Conservation (phyloP, 345 rosid species). For the Cardiospermum halicacabum region DNA sequence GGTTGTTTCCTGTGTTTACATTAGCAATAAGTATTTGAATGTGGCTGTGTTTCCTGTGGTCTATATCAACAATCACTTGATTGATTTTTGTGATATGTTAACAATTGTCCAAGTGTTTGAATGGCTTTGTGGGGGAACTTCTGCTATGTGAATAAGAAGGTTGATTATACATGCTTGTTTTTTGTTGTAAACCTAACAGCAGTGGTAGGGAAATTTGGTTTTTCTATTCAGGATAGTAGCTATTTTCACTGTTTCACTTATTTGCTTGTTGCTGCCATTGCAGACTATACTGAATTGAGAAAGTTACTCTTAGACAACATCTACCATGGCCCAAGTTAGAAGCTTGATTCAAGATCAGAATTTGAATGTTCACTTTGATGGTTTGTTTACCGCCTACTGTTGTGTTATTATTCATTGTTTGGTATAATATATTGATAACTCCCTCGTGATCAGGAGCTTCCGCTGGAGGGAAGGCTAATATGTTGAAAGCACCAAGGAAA, state of each 20-base stretch:
- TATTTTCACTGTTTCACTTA: background rate
- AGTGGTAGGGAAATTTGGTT: too few relatives aligned
- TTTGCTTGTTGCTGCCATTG: background rate
- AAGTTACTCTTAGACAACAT: background rate
- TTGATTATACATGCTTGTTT: too few relatives aligned
- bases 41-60: too few relatives aligned
- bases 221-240: too few relatives aligned
- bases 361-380: conserved; percentile 24
- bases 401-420: background rate
- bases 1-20: too few relatives aligned
- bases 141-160: too few relatives aligned
- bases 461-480: conserved; percentile 27
- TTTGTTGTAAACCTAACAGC: too few relatives aligned
- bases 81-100: too few relatives aligned
- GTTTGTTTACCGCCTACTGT: conserved; percentile 15
- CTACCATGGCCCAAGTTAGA: conserved; percentile 33
- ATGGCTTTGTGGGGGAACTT: too few relatives aligned
- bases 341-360: conserved; percentile 39
- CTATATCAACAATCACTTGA: too few relatives aligned
- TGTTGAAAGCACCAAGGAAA: conserved; percentile 27
- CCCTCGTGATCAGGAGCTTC: conserved; percentile 22
- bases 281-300: conserved; percentile 10
- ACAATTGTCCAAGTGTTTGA: too few relatives aligned
- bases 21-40: too few relatives aligned
- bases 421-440: background rate